Evolutionary conservation across 108 stramenopile species (phyloP).

Genomic region (Pseudonitzschia pungens): DNA sequence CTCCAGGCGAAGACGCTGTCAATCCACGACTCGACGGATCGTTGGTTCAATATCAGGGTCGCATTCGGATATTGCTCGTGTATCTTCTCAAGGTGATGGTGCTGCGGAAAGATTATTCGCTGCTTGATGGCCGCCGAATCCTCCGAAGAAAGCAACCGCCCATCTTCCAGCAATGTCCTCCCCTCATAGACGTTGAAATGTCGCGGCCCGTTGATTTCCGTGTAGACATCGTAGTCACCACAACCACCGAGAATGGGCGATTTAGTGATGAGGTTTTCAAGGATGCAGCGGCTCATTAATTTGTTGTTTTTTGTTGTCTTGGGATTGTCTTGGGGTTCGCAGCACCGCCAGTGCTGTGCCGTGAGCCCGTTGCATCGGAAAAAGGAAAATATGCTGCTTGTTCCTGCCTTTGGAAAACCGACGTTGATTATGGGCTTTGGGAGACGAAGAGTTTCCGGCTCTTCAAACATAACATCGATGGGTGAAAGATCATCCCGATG

Average conservation of each 20-base stretch:
- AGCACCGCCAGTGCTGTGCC: conserved; percentile 43
- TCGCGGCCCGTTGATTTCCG: conserved; percentile 38
- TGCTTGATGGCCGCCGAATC: neutral
- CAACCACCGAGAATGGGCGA: conserved; percentile 27
- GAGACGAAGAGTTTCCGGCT: neutral
- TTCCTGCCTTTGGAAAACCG: conserved; percentile 42
- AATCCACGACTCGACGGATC: conserved; percentile 36
- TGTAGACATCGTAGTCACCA: conserved; percentile 39
- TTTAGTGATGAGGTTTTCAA: neutral
- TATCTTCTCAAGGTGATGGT: conserved; percentile 31
- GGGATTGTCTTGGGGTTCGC: conserved; percentile 19
- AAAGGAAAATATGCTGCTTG: conserved; percentile 31
- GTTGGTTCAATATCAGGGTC: conserved; percentile 40
- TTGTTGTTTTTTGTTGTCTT: neutral
- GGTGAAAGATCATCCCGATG: too few species aligned
- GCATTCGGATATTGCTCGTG: conserved; percentile 39
- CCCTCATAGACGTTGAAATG: neutral
- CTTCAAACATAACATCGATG: neutral
- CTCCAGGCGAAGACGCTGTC: conserved; percentile 17
- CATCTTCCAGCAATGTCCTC: neutral
- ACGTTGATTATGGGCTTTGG: conserved; percentile 33
- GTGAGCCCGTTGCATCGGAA: conserved; percentile 32
- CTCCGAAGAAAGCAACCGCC: neutral
- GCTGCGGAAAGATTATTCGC: conserved; percentile 38
- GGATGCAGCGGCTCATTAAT: neutral